A percentile compares a stretch with the other conserved stretches of the same genome.
phyloP scores from a whole-genome alignment of 1,139 yeast genomes.

The Nadsonia commutata region DNA sequence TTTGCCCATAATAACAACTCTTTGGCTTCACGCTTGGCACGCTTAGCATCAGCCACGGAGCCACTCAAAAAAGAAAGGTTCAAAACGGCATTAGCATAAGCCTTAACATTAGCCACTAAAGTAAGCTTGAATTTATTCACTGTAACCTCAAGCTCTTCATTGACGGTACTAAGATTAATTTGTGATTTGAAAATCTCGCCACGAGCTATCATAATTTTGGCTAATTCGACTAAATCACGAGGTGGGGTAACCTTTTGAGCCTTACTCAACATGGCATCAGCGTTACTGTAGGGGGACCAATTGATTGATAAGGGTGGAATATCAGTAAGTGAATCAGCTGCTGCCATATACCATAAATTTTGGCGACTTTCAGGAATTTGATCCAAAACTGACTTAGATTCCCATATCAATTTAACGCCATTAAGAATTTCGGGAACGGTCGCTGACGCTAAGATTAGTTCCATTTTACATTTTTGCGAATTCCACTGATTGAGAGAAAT shows the following conservation, averaged over 20 bases:
- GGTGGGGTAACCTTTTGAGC: not conserved
- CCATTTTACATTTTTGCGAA: not conserved
- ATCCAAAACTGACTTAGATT: not conserved
- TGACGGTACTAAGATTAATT: not conserved
- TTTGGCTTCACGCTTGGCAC: not conserved
- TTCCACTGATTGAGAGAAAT: not conserved
- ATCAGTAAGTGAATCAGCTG: not conserved
- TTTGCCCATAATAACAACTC: not conserved
- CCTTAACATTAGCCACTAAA: slow-evolving; percentile 33
- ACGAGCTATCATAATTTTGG: not conserved
- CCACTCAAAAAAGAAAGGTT: slow-evolving; percentile 28
- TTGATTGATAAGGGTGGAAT: not conserved
- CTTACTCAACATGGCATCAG: not conserved
- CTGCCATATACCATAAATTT: not conserved
- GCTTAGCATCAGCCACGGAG: not conserved
- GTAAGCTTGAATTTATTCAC: not conserved
- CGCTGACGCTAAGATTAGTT: not conserved
- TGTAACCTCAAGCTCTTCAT: not conserved
- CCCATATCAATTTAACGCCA: not conserved
- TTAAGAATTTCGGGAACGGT: not conserved
- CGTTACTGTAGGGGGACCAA: not conserved
- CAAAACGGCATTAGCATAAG: slow-evolving; percentile 64
- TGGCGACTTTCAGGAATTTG: not conserved
- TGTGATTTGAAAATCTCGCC: not conserved
- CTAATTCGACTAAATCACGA: not conserved